Conservation (phyloP, 768 basidiomycete genomes). For the Kwoniella heveanensis region DNA sequence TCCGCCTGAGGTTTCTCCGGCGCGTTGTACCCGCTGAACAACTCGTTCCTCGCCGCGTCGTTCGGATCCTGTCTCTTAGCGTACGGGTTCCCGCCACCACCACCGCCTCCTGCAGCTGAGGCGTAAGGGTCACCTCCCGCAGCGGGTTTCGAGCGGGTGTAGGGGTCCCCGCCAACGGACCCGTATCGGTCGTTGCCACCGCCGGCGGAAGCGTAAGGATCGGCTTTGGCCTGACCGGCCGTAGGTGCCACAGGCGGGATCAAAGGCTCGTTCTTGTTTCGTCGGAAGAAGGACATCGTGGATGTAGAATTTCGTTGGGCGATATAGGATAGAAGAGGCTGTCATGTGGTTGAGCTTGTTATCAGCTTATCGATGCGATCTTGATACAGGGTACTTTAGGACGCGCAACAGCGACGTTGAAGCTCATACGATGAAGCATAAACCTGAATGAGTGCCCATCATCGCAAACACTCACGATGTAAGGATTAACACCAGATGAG, state of each 20-base stretch:
- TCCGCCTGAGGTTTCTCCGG: conserved; percentile 32
- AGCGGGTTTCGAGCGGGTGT: conserved; percentile 22
- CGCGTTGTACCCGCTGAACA: conserved; percentile 52
- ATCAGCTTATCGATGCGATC: too few species aligned
- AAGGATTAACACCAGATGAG: too few species aligned
- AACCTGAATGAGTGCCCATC: too few species aligned
- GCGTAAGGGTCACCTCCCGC: conserved; percentile 45
- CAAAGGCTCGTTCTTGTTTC: conserved; percentile 49
- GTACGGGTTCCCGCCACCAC: conserved; percentile 45
- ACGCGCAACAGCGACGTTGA: too few species aligned
- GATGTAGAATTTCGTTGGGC: background rate
- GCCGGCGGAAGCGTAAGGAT: conserved; percentile 25
- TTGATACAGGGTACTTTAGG: too few species aligned
- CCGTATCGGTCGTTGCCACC: conserved; percentile 6
- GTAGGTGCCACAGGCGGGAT: conserved; percentile 52
- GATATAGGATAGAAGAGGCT: too few species aligned
- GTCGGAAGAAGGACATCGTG: conserved; percentile 52
- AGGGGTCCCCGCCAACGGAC: conserved; percentile 35
- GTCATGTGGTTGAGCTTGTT: too few species aligned
- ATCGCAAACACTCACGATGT: too few species aligned
- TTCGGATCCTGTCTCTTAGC: conserved; percentile 31
- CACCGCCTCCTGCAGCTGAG: conserved; percentile 22
- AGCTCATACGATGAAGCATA: too few species aligned
- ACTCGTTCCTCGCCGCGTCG: conserved; percentile 50
- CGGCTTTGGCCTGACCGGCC: conserved; percentile 21